These are phyloP conservation scores for Sporothrix mexicana DNA, from an alignment of 2,329 filamentous ascomycete genomes.

Conservation along the genomic window DNA sequence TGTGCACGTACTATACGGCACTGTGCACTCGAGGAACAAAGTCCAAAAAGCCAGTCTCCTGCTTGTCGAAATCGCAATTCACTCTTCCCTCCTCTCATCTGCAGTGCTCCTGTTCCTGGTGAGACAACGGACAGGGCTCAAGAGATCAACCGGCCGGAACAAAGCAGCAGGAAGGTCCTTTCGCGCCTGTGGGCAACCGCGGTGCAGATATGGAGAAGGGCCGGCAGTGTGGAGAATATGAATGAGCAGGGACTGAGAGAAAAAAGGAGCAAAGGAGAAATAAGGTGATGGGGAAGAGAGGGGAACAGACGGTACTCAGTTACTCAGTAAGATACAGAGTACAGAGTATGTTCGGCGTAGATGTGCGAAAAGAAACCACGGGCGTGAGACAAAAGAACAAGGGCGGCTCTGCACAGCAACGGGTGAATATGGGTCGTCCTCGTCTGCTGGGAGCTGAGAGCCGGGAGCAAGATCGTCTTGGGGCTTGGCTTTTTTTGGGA, in stretches of 20 bases:
- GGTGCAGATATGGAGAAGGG: constrained; percentile 25
- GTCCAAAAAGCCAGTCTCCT: constrained; percentile 23
- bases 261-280: not conserved
- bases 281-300: not conserved
- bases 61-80: not conserved
- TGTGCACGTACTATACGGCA: not conserved
- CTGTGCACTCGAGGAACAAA: constrained; percentile 9
- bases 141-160: constrained; percentile 28
- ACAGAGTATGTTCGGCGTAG: not conserved
- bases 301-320: no score
- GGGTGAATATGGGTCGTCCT: not conserved
- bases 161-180: constrained; percentile 14
- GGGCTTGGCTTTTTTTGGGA: not conserved
- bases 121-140: constrained; percentile 30
- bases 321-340: no score
- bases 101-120: constrained; percentile 16
- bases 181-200: constrained; percentile 26
- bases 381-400: not conserved
- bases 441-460: not conserved
- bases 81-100: not conserved
- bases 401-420: constrained; percentile 19
- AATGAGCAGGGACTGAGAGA: no score
- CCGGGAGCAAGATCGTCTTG: no score
- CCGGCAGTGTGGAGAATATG: not conserved
- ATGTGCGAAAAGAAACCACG: not conserved